A percentile compares a stretch with the other conserved stretches of the same genome.
These are phyloP conservation scores for Blastocystis hominis DNA, from an alignment of 352 stramenopile genomes.

Conservation along the genomic window DNA sequence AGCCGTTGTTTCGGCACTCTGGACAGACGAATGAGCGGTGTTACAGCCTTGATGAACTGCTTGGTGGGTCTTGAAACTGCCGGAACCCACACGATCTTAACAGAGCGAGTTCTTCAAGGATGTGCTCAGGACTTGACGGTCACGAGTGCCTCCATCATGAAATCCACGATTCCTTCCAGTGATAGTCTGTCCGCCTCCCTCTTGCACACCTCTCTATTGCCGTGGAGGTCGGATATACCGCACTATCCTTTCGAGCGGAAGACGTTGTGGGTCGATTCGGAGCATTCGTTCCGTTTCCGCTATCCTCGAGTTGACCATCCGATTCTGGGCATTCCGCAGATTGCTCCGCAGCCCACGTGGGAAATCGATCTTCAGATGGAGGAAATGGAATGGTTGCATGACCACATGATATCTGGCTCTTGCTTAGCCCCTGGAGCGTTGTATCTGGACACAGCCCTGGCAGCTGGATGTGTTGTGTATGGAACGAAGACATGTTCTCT, in stretches of 20 bases:
- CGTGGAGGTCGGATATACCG: background rate
- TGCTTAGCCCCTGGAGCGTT: constrained; percentile 41
- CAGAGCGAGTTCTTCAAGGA: background rate
- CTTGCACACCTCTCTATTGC: background rate
- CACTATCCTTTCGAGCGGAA: constrained; percentile 58
- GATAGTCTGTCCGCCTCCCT: background rate
- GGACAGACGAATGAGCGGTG: background rate
- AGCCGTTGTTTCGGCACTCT: background rate
- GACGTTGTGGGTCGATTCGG: constrained; percentile 37
- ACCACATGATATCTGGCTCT: constrained; percentile 34
- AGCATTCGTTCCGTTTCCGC: constrained; percentile 44
- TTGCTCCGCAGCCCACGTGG: constrained; percentile 33
- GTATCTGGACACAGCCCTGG: constrained; percentile 49
- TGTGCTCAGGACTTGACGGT: background rate
- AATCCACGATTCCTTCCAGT: background rate
- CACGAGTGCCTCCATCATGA: background rate
- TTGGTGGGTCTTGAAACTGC: background rate
- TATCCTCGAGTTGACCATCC: constrained; percentile 35
- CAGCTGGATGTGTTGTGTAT: constrained; percentile 9
- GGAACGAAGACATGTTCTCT: background rate
- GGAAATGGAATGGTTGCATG: constrained; percentile 1
- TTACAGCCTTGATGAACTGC: background rate
- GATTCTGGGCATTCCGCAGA: constrained; percentile 28
- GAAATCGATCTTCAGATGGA: constrained; percentile 46
- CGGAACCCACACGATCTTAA: background rate